Percentiles rank a stretch among this genome's conserved stretches.
These are phyloP conservation scores for Colletotrichum aenigma DNA, from an alignment of 2,329 filamentous ascomycete genomes.

Conservation along the genomic window DNA sequence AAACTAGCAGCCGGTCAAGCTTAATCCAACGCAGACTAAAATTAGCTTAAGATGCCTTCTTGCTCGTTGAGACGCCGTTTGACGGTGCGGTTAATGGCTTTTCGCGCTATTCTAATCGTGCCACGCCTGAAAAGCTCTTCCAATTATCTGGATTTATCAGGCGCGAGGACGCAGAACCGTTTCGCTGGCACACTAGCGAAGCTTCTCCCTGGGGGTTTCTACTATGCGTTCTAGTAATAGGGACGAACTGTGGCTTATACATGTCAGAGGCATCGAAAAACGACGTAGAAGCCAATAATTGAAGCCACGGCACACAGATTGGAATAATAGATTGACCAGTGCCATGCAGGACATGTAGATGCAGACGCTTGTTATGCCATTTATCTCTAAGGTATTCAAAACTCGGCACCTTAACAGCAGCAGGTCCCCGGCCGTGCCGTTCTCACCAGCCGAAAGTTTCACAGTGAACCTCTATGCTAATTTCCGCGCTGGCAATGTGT, in stretches of 20 bases:
- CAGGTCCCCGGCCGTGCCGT: background rate
- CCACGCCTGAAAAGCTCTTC: background rate
- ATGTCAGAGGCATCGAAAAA: background rate
- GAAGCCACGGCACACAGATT: background rate
- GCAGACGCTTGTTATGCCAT: background rate
- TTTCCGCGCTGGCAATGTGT: background rate
- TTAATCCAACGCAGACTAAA: background rate
- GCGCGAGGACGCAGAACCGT: background rate
- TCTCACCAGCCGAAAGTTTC: background rate
- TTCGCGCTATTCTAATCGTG: background rate
- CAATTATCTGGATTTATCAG: background rate
- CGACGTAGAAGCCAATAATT: background rate
- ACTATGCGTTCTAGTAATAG: background rate
- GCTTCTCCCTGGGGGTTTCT: background rate
- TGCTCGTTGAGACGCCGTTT: background rate
- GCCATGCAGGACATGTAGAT: background rate
- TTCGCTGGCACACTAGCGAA: background rate
- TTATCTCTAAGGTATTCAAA: background rate
- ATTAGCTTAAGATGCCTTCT: background rate
- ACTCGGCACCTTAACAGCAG: background rate
- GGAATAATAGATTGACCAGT: background rate
- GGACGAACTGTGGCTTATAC: background rate
- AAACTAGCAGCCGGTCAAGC: background rate
- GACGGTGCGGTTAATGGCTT: background rate
- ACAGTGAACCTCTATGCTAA: background rate